Conservation (phyloP, 2,329 filamentous ascomycete species). For the Sclerotinia borealis region DNA sequence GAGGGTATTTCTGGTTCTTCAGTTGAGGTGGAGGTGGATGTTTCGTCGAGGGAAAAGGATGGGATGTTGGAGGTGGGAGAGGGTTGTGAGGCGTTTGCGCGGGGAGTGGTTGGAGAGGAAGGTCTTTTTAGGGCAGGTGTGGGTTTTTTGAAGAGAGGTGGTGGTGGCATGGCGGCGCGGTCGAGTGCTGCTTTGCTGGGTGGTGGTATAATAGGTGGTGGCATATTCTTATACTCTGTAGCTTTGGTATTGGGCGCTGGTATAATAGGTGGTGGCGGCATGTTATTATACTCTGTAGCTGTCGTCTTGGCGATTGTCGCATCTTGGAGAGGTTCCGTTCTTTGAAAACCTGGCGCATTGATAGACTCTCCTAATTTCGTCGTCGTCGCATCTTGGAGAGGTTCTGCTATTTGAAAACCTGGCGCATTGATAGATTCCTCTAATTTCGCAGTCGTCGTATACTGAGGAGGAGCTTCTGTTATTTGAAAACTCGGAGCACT, state of each 20-base stretch:
- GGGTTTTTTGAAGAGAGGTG: conserved; percentile 26
- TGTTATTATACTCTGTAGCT: not conserved
- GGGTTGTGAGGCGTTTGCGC: conserved; percentile 33
- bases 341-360: not conserved
- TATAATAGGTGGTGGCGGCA: too few species aligned
- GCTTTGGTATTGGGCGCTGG: not conserved
- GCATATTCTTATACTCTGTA: not conserved
- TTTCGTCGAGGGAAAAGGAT: conserved; percentile 21
- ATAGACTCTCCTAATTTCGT: not conserved
- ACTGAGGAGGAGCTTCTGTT: not conserved
- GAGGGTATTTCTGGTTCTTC: conserved; percentile 22
- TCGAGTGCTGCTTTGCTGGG: conserved; percentile 25
- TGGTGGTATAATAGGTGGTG: not conserved
- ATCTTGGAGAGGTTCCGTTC: not conserved
- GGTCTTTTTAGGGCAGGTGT: conserved; percentile 14
- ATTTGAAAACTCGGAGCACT: not conserved
- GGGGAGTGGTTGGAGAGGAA: conserved; percentile 45
- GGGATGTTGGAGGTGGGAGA: conserved; percentile 16
- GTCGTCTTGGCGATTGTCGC: not conserved
- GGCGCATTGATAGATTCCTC: not conserved
- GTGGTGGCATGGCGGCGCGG: conserved; percentile 37
- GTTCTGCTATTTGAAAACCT: not conserved
- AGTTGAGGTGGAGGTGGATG: conserved; percentile 9
- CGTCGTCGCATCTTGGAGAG: not conserved
- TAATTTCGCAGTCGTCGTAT: not conserved